Conservation (phyloP, 805 yeast species). For the Candida easanensis region DNA sequence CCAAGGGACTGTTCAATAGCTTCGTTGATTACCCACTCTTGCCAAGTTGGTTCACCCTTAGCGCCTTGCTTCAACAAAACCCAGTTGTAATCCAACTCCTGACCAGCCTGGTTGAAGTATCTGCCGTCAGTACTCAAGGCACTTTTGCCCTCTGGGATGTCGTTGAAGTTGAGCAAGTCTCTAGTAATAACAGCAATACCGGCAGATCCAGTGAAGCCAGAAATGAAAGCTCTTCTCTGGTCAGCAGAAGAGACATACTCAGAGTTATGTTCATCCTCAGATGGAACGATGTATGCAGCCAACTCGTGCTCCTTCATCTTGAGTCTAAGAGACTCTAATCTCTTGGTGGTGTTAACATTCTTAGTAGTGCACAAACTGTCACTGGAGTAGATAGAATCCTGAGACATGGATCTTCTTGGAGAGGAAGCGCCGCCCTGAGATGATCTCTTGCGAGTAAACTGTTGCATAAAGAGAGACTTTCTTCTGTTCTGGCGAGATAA, state of each 20-base stretch:
- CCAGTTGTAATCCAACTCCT: constrained; percentile 83
- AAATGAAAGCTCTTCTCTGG: constrained; percentile 76
- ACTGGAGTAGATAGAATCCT: constrained; percentile 35
- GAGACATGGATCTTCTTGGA: constrained; percentile 27
- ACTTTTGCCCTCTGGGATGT: constrained; percentile 57
- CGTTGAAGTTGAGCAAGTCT: constrained; percentile 39
- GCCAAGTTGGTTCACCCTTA: constrained; percentile 74
- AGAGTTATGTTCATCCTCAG: constrained; percentile 92
- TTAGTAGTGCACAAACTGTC: constrained; percentile 36
- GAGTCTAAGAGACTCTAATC: constrained; percentile 58
- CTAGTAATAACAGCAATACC: constrained; percentile 84
- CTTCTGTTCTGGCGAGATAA: constrained; percentile 64
- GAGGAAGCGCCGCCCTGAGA: constrained; percentile 18
- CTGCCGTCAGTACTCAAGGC: constrained; percentile 92
- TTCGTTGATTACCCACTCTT: constrained; percentile 65
- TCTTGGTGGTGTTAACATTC: constrained; percentile 54
- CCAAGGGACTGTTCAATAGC: constrained; percentile 44
- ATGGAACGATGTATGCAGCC: constrained; percentile 74
- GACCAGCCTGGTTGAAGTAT: constrained; percentile 86
- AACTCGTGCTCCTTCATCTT: constrained; percentile 62
- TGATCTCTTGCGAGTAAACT: constrained; percentile 32
- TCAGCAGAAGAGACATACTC: constrained; percentile 85
- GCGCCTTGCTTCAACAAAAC: constrained; percentile 73
- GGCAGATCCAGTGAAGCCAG: constrained; percentile 91
- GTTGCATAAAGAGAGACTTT: constrained; percentile 50